phyloP scores from a whole-genome alignment of 148 eudicot species.

The Rhododendron mucronatum region DNA sequence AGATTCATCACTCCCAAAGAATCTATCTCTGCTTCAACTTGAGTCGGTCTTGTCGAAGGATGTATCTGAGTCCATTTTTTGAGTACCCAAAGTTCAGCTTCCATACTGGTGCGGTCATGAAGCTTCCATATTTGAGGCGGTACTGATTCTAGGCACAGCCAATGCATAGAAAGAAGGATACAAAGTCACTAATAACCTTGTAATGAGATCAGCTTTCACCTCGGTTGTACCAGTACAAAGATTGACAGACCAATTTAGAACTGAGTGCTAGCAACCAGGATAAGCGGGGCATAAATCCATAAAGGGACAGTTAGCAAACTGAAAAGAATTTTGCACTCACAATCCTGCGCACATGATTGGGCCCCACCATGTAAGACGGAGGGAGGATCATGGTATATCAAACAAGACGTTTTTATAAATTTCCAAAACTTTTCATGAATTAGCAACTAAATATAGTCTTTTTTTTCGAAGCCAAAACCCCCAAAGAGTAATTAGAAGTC shows the following conservation, averaged over 20 bases:
- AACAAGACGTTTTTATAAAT: neutral
- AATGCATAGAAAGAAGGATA: neutral
- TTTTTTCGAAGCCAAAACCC: no score
- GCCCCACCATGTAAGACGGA: neutral
- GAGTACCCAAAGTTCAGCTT: neutral
- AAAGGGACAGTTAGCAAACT: neutral
- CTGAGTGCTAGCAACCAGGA: neutral
- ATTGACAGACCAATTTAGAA: neutral
- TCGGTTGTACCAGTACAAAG: neutral
- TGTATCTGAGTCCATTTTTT: neutral
- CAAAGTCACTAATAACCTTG: neutral
- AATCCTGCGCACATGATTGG: neutral
- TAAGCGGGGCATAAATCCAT: neutral
- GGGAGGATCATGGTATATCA: neutral
- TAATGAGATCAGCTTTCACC: neutral
- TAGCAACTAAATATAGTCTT: no score
- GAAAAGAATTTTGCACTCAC: neutral
- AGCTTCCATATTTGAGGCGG: neutral
- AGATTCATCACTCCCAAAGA: neutral
- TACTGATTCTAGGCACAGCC: neutral
- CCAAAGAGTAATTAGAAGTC: no score
- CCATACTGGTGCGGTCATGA: neutral
- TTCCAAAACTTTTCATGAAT: neutral
- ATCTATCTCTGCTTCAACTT: neutral
- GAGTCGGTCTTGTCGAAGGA: neutral